A percentile compares a stretch with the other conserved stretches of the same genome.
phyloP scores from a whole-genome alignment of 192 early-diverging fungal species.

The Anaeromyces robustus region DNA sequence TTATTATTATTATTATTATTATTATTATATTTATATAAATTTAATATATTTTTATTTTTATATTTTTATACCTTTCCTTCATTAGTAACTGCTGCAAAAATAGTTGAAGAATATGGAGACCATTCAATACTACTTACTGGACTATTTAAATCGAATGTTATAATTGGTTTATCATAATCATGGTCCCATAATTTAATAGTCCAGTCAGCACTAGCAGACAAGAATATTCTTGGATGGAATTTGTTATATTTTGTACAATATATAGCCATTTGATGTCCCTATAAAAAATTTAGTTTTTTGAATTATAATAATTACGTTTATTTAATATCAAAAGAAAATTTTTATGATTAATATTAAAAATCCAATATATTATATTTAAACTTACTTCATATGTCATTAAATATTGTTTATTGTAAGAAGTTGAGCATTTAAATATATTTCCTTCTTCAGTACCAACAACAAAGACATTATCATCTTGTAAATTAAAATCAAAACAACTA shows the following conservation, averaged over 20 bases:
- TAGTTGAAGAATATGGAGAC: conserved; percentile 46
- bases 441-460: conserved; percentile 54
- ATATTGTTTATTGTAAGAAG: conserved; percentile 38
- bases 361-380: no score
- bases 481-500: conserved; percentile 48
- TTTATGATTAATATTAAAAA: no score
- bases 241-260: conserved; percentile 40
- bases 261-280: conserved; percentile 48
- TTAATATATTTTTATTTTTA: no score
- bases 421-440: conserved; percentile 41
- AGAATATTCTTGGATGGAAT: conserved; percentile 31
- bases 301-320: no score
- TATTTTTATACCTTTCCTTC: conserved; percentile 32
- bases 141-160: conserved; percentile 37
- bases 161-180: conserved; percentile 25
- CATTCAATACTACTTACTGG: conserved; percentile 43
- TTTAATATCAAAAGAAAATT: no score
- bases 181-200: conserved; percentile 50
- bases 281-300: no score
- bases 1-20: no score
- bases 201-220: conserved; percentile 41
- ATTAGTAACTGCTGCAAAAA: conserved; percentile 39
- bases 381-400: conserved; percentile 36
- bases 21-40: no score
- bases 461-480: conserved; percentile 34